phyloP scores from a whole-genome alignment of 768 basidiomycete genomes.

The Mycena latifolia region DNA sequence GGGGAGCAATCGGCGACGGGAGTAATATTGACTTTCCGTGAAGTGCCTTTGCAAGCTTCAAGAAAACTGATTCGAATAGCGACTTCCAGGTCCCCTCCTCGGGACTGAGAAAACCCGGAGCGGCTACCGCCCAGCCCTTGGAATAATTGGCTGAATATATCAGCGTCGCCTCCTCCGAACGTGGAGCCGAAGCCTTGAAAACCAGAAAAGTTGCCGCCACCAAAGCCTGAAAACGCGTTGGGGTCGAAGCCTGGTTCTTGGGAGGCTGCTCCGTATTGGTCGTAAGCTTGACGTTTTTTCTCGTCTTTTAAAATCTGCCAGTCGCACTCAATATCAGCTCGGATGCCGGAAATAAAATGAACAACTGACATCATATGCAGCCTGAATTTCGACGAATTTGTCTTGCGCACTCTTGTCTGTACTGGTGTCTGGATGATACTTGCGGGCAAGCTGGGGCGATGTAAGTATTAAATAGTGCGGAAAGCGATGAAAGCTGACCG shows the following conservation, averaged over 20 bases:
- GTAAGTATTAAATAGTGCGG: conserved; percentile 25
- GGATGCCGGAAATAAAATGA: conserved; percentile 30
- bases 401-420: conserved; percentile 91
- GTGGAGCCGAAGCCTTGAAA: conserved; percentile 77
- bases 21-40: conserved; percentile 78
- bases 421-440: conserved; percentile 98
- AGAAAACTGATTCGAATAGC: conserved; percentile 84
- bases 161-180: conserved; percentile 66
- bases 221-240: conserved; percentile 74
- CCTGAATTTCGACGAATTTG: conserved; percentile 96
- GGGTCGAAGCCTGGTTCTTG: conserved; percentile 96
- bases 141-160: conserved; percentile 91
- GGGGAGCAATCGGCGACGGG: conserved; percentile 88
- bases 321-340: conserved; percentile 27
- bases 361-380: conserved; percentile 88
- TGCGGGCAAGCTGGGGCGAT: conserved; percentile 86
- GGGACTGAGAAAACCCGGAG: conserved; percentile 56
- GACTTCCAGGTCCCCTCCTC: conserved; percentile 88
- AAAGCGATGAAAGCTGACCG: conserved; percentile 65
- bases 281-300: conserved; percentile 90
- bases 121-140: conserved; percentile 71
- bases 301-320: conserved; percentile 91
- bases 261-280: conserved; percentile 93
- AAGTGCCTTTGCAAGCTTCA: conserved; percentile 94
- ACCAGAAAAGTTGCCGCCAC: conserved; percentile 71